Percentiles rank a stretch among this genome's conserved stretches.
Evolutionary conservation across 495 filamentous ascomycete genomes (phyloP).

Genomic region (Penicillium subrubescens): DNA sequence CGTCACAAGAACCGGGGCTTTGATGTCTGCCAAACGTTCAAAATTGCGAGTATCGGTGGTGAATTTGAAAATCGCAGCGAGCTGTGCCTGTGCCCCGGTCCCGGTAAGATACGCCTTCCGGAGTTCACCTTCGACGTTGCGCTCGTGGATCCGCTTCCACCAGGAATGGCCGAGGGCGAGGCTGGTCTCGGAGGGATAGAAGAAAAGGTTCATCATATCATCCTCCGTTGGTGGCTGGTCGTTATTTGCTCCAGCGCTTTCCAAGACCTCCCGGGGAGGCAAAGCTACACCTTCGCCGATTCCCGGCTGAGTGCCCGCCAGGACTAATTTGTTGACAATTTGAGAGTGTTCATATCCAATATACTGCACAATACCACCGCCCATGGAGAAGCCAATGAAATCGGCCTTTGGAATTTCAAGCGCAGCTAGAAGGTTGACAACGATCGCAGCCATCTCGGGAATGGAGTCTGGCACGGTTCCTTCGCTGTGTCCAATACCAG

Average conservation of each 20-base stretch:
- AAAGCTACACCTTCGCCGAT: constrained; percentile 8
- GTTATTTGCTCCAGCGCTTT: constrained; percentile 5
- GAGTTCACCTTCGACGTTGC: background rate
- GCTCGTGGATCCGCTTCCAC: constrained; percentile 6
- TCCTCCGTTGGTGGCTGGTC: constrained; percentile 8
- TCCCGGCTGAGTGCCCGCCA: constrained; percentile 2
- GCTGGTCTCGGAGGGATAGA: constrained; percentile 5
- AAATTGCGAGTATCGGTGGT: constrained; percentile 2
- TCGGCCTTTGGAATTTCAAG: constrained; percentile 1
- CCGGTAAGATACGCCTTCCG: constrained; percentile 4
- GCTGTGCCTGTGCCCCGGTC: constrained; percentile 1
- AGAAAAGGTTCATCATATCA: constrained; percentile 4
- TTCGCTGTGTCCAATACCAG: constrained; percentile 5
- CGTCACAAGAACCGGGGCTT: constrained; percentile 4
- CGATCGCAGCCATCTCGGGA: constrained; percentile 1
- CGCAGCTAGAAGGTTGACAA: constrained; percentile 2
- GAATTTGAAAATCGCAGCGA: constrained; percentile 9
- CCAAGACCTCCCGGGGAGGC: constrained; percentile 1
- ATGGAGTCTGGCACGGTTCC: background rate
- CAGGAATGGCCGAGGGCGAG: constrained; percentile 4
- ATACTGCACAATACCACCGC: background rate
- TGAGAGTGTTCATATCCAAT: constrained; percentile 1
- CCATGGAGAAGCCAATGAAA: constrained; percentile 8
- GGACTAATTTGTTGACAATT: constrained; percentile 5
- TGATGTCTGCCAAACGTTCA: constrained; percentile 4